Evolutionary conservation across 345 rosid genomes (phyloP), one percentile per base, ranked within the genome.

Genomic region (Salix caprea): DNA sequence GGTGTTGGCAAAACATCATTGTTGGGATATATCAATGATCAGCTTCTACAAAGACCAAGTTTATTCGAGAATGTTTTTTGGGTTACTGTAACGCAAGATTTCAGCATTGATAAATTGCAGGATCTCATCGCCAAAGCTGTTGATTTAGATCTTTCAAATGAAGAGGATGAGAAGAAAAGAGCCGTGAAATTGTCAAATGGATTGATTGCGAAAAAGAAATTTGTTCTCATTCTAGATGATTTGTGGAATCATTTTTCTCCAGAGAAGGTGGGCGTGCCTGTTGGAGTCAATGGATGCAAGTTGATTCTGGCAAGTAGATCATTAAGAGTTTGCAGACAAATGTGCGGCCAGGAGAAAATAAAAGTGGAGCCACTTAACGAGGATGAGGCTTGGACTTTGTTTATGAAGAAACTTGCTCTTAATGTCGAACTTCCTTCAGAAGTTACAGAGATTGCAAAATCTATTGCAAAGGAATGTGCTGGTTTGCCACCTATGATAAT

Each of bases 1-100:
- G 82, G 76, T 14, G 24, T 72, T 12, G 86, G 82, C 2, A 84
- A 83, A 71, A 76, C 79, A 6, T 36, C 70, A 5, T 8, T 76
- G 6, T 21, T 65, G 37, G 72, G 8, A 11, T 71, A 65, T 26
- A 60, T 79, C 37, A 72, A 77, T 37, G 71, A 79, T 28, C 46
- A 10, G 28, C 75, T 74, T 37, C 24, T 50, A 21, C 12, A 65
- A 36, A 56, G 18, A 0, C 16, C 34, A 4, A 46, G 28, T 1
- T 8, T 11, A n/a, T 83, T 76, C 26, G 28, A 75, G 10, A 2
- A 19, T 36, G 80, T 65, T 6, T 40, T 67, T n/a, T 80, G 80
- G 82, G 36, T 75, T 11, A 50, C 67, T 9, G 28, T 75, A 0
- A 72, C 78, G 4, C 62, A 56, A 34, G 42, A 73, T 4, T 64